A percentile compares a stretch with the other conserved stretches of the same genome.
phyloP scores from a whole-genome alignment of 1,139 yeast genomes.

The Torulaspora pretoriensis region DNA sequence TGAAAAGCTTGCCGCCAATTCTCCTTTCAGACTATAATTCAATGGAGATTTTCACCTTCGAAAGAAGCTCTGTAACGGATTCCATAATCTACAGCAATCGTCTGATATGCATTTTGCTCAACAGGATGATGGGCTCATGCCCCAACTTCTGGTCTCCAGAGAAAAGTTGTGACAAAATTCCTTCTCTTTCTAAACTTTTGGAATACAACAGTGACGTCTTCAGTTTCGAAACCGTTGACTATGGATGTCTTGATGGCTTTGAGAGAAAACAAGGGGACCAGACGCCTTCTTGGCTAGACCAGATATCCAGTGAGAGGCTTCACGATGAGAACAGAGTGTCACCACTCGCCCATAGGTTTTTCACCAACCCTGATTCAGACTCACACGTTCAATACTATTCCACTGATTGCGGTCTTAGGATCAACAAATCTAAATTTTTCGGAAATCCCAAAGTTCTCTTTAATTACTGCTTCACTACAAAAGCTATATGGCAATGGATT shows the following conservation, averaged over 20 bases:
- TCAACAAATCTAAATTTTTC: slow-evolving; percentile 45
- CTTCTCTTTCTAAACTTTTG: slow-evolving; percentile 34
- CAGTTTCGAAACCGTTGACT: slow-evolving; percentile 28
- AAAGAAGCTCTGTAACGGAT: slow-evolving; percentile 59
- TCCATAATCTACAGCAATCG: slow-evolving; percentile 60
- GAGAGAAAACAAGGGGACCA: slow-evolving; percentile 35
- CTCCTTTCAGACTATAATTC: slow-evolving; percentile 58
- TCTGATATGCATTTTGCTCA: slow-evolving; percentile 62
- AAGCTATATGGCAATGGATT: slow-evolving; percentile 80
- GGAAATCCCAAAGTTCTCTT: slow-evolving; percentile 31
- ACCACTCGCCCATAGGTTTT: slow-evolving; percentile 72
- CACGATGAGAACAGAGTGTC: slow-evolving; percentile 39
- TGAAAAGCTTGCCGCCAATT: slow-evolving; percentile 46
- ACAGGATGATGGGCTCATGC: slow-evolving; percentile 55
- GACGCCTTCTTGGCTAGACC: slow-evolving; percentile 17
- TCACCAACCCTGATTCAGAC: slow-evolving; percentile 86
- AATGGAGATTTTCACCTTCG: slow-evolving; percentile 66
- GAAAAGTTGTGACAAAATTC: slow-evolving; percentile 43
- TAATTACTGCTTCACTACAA: slow-evolving; percentile 61
- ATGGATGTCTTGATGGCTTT: slow-evolving; percentile 12
- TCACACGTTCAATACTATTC: slow-evolving; percentile 75
- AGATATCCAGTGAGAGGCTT: slow-evolving; percentile 15
- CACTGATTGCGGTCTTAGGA: slow-evolving; percentile 61
- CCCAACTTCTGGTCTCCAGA: slow-evolving; percentile 71
- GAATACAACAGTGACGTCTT: slow-evolving; percentile 34